Base-by-base conservation (phyloP, 306 rosid genomes). In the Fagus sylvatica region DNA sequence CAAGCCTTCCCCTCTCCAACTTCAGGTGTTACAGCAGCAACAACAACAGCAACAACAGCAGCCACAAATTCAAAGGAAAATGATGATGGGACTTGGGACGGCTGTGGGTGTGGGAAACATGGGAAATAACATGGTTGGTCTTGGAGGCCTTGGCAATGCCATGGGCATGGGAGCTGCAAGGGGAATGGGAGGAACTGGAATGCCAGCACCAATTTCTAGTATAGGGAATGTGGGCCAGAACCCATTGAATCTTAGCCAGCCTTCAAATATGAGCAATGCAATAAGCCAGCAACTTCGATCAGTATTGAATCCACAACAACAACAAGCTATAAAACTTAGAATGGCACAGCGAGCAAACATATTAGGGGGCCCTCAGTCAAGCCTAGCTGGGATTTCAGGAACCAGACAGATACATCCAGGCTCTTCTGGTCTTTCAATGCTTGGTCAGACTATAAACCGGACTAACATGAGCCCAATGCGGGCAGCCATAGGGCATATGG, bases 161-260 rank as follows among this genome's bases (percentile, higher is more conserved):
- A 84, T 90, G 87, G 93, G 90, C 49, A 84, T 96, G 79, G 99
- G 98, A 77, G 71, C 89, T 72, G 85, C 80, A 19, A 83, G 98
- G 81, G 97, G 96, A 77, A 79, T 95, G 30, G 94, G 92, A 55
- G 96, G 95, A 81, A 67, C 92, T 70, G 98, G 96, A 81, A 87
- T 95, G 69, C 86, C 97, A 49, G 80, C 98, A 56, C 87, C 99
- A 7, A 85, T 95, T 48, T 80, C 99, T 76, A 87, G 93, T 72
- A 88, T 93, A 88, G 91, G 93, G 81, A 92, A 83, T 84, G 85
- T 88, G 69, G 93, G 89, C 73, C 99, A 90, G 87, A 96, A 75
- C 68, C 86, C 90, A 49, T 81, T 93, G 86, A 91, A 77, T 87
- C 83, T 89, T 72, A 69, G 79, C 76, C 97, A 85, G 83, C 67